Conservation (phyloP, 495 filamentous ascomycete species). For the Rusavskia elegans region DNA sequence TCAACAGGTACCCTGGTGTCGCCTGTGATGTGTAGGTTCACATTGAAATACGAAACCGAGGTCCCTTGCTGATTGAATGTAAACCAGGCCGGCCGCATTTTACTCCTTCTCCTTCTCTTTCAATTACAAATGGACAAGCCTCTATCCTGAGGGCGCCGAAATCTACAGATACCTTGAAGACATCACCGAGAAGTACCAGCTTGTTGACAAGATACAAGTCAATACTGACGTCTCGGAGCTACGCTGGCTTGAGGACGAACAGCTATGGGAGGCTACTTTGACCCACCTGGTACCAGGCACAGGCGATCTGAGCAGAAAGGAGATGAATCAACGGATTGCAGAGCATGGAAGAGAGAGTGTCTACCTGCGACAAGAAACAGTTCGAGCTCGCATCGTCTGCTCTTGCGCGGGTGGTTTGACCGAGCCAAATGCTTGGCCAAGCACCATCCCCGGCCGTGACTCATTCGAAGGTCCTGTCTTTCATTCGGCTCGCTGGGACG, state of each 20-base stretch:
- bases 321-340: conserved; percentile 12
- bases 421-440: conserved; percentile 33
- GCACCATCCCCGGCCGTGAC: conserved; percentile 36
- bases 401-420: conserved; percentile 38
- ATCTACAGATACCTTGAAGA: conserved; percentile 41
- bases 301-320: conserved; percentile 28
- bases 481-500: conserved; percentile 43
- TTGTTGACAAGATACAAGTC: conserved; percentile 44
- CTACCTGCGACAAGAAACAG: conserved; percentile 25
- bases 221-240: conserved; percentile 35
- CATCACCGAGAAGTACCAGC: conserved; percentile 39
- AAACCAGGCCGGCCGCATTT: conserved; percentile 32
- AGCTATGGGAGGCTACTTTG: conserved; percentile 40
- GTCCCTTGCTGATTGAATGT: too few species aligned
- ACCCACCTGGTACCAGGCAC: conserved; percentile 31
- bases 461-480: conserved; percentile 37
- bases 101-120: conserved; percentile 49
- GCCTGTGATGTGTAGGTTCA: conserved; percentile 31
- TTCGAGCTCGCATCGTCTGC: conserved; percentile 40
- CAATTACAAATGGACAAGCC: conserved; percentile 40
- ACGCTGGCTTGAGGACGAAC: conserved; percentile 30
- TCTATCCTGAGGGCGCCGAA: conserved; percentile 38
- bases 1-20: conserved; percentile 50
- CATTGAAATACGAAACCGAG: too few species aligned
- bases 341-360: conserved; percentile 19